Base-by-base conservation (phyloP, 257 asterid species). In the Penstemon davidsonii region DNA sequence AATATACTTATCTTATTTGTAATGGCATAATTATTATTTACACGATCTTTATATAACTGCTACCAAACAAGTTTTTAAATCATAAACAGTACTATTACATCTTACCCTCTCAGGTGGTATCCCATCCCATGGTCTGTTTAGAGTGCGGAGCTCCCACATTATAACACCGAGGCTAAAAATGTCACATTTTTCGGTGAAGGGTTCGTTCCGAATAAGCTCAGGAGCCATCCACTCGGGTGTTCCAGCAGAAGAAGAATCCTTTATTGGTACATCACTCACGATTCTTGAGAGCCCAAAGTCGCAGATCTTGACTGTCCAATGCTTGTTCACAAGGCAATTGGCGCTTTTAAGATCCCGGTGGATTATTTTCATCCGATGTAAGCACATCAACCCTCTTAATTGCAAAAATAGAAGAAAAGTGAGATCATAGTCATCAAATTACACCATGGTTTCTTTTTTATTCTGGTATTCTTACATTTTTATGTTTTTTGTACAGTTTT, bases 181-280 rank as follows among this genome's bases (percentile, higher is more conserved):
- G 80, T 94, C 99, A 55, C 99, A 94, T 83, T 94, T 91, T 83
- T 88, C 96, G 1, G 96, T 76, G 82, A 86, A 91, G 50, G 96
- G 89, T 63, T 91, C 96, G 6, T 84, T 91, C 8, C 95, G 91
- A 15, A 94, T 86, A 44, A 94, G 96, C 82, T 94, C 99, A 25
- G 99, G 99, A 50, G 99, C 99, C 99, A 94, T 91, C 99, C 99
- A 91, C 73, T 94, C 99, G 11, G 97, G 99, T 75, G 99, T 94
- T 72, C 99, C 97, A 39, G 97, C 97, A 0, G 95, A 86, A n/a
- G 96, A 84, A 46, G 89, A 73, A 76, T 88, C 96, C 60, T 77
- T 79, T 71, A 87, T 82, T 65, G 91, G 79, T 59, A 73, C 59
- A 62, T 87, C 83, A 43, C 77, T 79, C 92, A 74, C 78, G 63